Base-by-base conservation (phyloP, 2,329 filamentous ascomycete genomes). In the Ophiostoma perfectum region DNA sequence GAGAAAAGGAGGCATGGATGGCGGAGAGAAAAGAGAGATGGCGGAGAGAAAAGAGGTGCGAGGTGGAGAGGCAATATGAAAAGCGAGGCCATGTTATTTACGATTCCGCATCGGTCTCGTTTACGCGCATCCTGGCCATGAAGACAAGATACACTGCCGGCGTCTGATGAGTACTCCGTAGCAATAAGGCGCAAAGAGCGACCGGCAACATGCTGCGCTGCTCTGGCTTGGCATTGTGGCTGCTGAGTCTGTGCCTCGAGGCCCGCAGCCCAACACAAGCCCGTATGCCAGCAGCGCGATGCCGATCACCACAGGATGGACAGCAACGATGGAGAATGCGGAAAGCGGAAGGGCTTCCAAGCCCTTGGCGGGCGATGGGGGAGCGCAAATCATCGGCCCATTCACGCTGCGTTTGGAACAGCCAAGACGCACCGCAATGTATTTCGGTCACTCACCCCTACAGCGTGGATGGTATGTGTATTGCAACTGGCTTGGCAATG, bases 211-310 rank as follows among this genome's bases (percentile, higher is more conserved):
- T 42, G 11, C 12, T 42, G 58, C 12, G 3, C 5, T 14, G 55
- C 55, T 11, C 55, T 8, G 58, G 16, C 60, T 63, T 63, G 60
- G 60, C 60, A 63, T 39, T 47, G 60, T 41, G 39, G 60, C 38
- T 41, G 55, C 3, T 16, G 55, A 16, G 45, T 16, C 11, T 12
- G 42, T 45, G 42, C 42, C 9, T 12, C 42, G 42, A 11, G 14
- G 8, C 42, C 42, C 9, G n/a, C n/a, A n/a, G n/a, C n/a, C n/a
- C n/a, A n/a, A n/a, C n/a, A n/a, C n/a, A n/a, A 45, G 42, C 42
- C 9, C 14, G 16, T 49, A 47, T 47, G 27, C 27, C 27, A 27
- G 27, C 27, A 27, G 27, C 27, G 27, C 27, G 27, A 27, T 27
- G 45, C 14, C 42, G 55, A 60, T 60, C 55, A 4, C n/a, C 55